Evolutionary conservation across 2,329 filamentous ascomycete genomes (phyloP), one percentile per base, ranked within the genome.

Genomic region (Didymella arachidicola): DNA sequence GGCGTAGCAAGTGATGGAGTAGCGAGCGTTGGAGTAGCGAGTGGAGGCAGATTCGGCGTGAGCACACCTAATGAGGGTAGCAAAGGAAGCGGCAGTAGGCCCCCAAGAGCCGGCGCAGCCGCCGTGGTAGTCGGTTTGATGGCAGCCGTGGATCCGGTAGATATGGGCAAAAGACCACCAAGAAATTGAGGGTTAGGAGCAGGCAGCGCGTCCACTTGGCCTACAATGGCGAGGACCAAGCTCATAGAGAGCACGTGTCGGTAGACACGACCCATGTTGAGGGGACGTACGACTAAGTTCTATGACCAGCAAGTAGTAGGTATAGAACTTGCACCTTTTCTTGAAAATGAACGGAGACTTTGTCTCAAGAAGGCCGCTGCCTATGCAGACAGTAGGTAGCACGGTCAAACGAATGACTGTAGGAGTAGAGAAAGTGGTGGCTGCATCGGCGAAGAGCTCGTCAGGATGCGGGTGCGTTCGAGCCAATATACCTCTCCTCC

Each of bases 191-290:
- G 56, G 2, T 36, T 1, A 8, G 56, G 56, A 46, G 56, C 56
- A 1, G 56, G 56, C 14, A 59, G 27, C 25, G 56, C 56, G 10
- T 19, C 36, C 7, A 19, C 36, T 7, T 36, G 32, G n/a, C 52
- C 50, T 19, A 54, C 32, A 7, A 54, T 41, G 4, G 56, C 18
- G 19, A 59, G 44, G 5, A 59, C 27, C 12, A 59, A 32, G 50
- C 56, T 59, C 50, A 14, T 59, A 25, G 56, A 42, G 50, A 59
- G 56, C 50, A 41, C 56, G 54, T 59, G 50, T 54, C 30, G 48
- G 41, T 59, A 59, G 30, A 46, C 41, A 54, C 51, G 56, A n/a
- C 56, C 51, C 56, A 59, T 59, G 5, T 41, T 42, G 45, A 39
- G 45, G 19, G 45, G 39, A n/a, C 25, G 45, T 42, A 29, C 16